These are phyloP conservation scores for Cylindrotheca closterium DNA, from an alignment of 108 stramenopile species.

Conservation along the genomic window DNA sequence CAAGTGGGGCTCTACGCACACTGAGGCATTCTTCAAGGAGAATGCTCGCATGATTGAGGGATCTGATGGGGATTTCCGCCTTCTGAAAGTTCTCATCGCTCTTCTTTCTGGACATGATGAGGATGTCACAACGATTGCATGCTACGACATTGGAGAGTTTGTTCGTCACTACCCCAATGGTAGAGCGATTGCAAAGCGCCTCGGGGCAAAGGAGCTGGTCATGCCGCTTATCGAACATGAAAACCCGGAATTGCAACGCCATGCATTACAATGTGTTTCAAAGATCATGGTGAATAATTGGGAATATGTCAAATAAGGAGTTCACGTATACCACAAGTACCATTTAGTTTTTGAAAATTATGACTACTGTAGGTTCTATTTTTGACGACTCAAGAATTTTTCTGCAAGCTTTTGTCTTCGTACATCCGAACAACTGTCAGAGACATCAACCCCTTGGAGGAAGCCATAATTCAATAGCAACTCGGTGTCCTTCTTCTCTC, in stretches of 20 bases:
- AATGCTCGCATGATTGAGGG: constrained; percentile 85
- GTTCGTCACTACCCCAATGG: constrained; percentile 97
- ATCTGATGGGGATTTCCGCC: constrained; percentile 68
- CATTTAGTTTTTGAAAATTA: too few species aligned
- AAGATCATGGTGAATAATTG: constrained; percentile 97
- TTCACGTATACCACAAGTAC: too few species aligned
- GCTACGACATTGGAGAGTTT: constrained; percentile 97
- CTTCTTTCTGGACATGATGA: constrained; percentile 81
- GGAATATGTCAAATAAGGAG: constrained; percentile 61
- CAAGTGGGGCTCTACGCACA: constrained; percentile 93
- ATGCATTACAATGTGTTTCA: constrained; percentile 93
- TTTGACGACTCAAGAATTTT: not conserved
- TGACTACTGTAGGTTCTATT: too few species aligned
- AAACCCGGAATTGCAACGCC: constrained; percentile 90
- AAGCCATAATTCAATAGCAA: constrained; percentile 79
- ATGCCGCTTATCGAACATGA: constrained; percentile 94
- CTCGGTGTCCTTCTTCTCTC: constrained; percentile 58
- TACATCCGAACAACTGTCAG: not conserved
- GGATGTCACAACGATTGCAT: constrained; percentile 93
- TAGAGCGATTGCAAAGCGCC: constrained; percentile 77
- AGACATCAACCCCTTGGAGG: constrained; percentile 28
- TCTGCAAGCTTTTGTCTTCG: constrained; percentile 5
- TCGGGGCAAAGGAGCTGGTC: constrained; percentile 93
- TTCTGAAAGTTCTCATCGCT: constrained; percentile 80
- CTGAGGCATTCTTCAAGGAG: constrained; percentile 92